Conservation (phyloP, 257 asterid genomes). For the Scutellaria barbata region DNA sequence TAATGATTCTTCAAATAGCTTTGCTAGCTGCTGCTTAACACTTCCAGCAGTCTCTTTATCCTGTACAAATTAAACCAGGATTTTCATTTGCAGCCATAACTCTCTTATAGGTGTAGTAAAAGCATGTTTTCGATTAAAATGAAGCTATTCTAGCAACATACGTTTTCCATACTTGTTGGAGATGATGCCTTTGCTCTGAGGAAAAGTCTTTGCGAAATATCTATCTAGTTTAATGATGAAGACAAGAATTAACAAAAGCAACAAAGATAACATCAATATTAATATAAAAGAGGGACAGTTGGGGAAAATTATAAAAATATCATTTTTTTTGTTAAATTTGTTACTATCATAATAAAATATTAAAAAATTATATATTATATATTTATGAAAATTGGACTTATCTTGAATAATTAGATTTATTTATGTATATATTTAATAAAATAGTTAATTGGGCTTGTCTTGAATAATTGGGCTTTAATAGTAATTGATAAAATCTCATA, state of each 20-base stretch:
- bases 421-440: too few relatives aligned
- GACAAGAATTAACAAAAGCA: conserved; percentile 33
- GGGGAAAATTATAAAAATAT: too few relatives aligned
- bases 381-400: too few relatives aligned
- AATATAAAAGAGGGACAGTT: too few relatives aligned
- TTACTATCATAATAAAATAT: too few relatives aligned
- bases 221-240: conserved; percentile 71
- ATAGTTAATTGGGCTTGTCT: too few relatives aligned
- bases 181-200: conserved; percentile 46
- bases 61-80: conserved; percentile 43
- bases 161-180: conserved; percentile 56
- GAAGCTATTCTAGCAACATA: conserved; percentile 44
- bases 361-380: too few relatives aligned
- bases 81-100: conserved; percentile 6
- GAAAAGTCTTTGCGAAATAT: conserved; percentile 52
- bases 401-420: too few relatives aligned
- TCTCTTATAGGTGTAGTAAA: background rate
- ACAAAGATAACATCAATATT: background rate
- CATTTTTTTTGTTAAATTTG: too few relatives aligned
- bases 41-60: conserved; percentile 56
- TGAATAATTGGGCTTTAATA: too few relatives aligned
- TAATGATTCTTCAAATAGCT: conserved; percentile 63
- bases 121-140: background rate
- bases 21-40: conserved; percentile 65
- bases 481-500: too few relatives aligned